Base-by-base conservation (phyloP, 1,284 basidiomycete species). In the Serendipita sp. region DNA sequence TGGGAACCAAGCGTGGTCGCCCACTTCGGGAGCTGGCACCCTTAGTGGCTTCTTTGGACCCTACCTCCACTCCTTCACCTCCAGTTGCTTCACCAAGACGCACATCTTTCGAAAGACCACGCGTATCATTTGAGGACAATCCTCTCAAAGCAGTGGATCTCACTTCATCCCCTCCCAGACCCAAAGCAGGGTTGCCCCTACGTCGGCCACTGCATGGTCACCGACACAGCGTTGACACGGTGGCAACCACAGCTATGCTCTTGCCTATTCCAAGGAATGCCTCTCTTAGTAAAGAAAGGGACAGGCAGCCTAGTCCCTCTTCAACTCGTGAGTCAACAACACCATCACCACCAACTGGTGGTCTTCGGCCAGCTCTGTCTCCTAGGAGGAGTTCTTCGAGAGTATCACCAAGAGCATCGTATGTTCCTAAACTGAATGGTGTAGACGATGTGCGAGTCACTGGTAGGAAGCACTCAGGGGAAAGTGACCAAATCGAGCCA, bases 121-220 rank as follows among this genome's bases (percentile, higher is more conserved):
- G 53, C 32, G 22, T 58, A n/a, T 58, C 53, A 58, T 58, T 58
- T 58, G 53, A 58, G 26, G 30, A 26, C 4, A 22, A 22, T 8
- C 53, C 53, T n/a, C 26, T n/a, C 15, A n/a, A n/a, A 58, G 15
- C 15, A 32, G 32, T 58, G 6, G 53, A 58, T 32, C 32, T 58
- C 8, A 26, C 53, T n/a, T 58, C 53, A 8, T 30, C 53, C 32
- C 53, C 53, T 29, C 53, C 53, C 22, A 58, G 32, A 32, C 26
- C 53, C 8, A 58, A 58, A 32, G 53, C 53, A 26, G 53, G 53
- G 22, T 34, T 58, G 26, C 53, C 53, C 8, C 10, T 58, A 10
- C 75, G 82, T 64, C 74, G 82, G 44, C 82, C 84, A 3, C 76
- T 77, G 2, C 85, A 88, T 69, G 80, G 82, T 30, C 74, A 84